Base-by-base conservation (phyloP, 2,329 filamentous ascomycete genomes). In the Colletotrichum liriopes region DNA sequence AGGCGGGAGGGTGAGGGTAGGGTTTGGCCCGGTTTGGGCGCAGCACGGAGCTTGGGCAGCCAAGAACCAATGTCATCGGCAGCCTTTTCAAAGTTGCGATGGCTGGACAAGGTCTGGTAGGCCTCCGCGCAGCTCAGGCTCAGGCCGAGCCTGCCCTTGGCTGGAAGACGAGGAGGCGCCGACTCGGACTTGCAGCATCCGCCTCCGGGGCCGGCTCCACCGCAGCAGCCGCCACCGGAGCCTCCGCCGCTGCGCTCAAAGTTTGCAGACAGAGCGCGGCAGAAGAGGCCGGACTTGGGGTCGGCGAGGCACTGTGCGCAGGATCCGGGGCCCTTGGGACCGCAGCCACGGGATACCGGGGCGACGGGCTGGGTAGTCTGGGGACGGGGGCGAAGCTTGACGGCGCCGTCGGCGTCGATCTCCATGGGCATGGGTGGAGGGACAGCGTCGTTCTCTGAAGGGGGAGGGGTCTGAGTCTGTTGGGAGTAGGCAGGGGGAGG, bases 231-330 rank as follows among this genome's bases (percentile, higher is more conserved):
- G 6, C 77, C 74, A 43, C 76, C 72, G 35, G 78, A 72, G 37
- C 73, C 70, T 32, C 81, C 81, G 26, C 80, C 78, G 60, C 84
- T 82, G 72, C 84, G 85, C 71, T 86, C 84, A 72, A 90, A 84
- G 75, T 85, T 92, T 73, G 93, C 93, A 32, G 93, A 93, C 64
- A 96, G 89, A 14, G 93, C 92, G 74, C 94, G 93, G 82, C 94
- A 96, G 84, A 96, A 96, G 47, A 95, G 89, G 1, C 93, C 94
- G 3, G 93, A 94, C 78, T 93, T 92, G 23, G 94, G 93, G 78
- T 96, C 93, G 2, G 90, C 86, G 71, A 92, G 87, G 79, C 94
- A 96, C 82, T 96, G 93, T 5, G 92, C 89, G 78, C 94, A 96
- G 20, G 92, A 93, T 12, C 94, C 94, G 0, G 94, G 94, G 0